Conservation (phyloP, 495 filamentous ascomycete species). For the Daldinia bambusicola region DNA sequence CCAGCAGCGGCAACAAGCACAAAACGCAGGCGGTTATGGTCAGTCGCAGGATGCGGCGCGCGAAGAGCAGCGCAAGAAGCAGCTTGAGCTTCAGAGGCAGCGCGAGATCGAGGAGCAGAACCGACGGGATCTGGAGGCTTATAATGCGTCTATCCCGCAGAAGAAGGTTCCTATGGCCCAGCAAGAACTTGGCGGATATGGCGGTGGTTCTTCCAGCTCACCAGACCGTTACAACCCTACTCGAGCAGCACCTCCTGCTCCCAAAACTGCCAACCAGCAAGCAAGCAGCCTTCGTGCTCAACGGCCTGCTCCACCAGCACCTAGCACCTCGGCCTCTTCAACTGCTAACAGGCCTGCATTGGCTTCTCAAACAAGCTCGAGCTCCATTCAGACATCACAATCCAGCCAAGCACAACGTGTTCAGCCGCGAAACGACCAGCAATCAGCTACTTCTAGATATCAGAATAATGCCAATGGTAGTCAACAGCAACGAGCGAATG, state of each 20-base stretch:
- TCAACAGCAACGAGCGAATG: slow-evolving; percentile 47
- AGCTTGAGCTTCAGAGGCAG: slow-evolving; percentile 61
- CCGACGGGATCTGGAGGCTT: slow-evolving; percentile 79
- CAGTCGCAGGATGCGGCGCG: slow-evolving; percentile 67
- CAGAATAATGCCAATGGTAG: slow-evolving; percentile 52
- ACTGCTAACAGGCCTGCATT: slow-evolving; percentile 52
- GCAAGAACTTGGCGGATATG: slow-evolving; percentile 83
- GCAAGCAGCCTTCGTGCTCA: slow-evolving; percentile 61
- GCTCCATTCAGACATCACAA: slow-evolving; percentile 37
- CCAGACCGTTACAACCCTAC: slow-evolving; percentile 83
- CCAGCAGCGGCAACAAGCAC: slow-evolving; percentile 59
- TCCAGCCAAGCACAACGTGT: slow-evolving; percentile 42
- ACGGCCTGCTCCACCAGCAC: slow-evolving; percentile 63
- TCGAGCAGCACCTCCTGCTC: slow-evolving; percentile 71
- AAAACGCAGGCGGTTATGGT: slow-evolving; percentile 58
- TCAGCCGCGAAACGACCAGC: slow-evolving; percentile 41
- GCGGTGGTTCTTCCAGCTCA: slow-evolving; percentile 61
- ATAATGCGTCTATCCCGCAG: slow-evolving; percentile 87
- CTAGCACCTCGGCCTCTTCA: slow-evolving; percentile 40
- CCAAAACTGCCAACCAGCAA: slow-evolving; percentile 61
- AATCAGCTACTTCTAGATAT: slow-evolving; percentile 47
- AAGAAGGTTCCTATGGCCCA: slow-evolving; percentile 79
- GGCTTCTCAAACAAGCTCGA: slow-evolving; percentile 55
- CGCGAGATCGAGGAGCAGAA: slow-evolving; percentile 73
- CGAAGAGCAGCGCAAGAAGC: slow-evolving; percentile 59